Percentiles rank a stretch among this genome's conserved stretches.
Conservation (phyloP, 2,329 filamentous ascomycete genomes). For the Lojkania enalia region DNA sequence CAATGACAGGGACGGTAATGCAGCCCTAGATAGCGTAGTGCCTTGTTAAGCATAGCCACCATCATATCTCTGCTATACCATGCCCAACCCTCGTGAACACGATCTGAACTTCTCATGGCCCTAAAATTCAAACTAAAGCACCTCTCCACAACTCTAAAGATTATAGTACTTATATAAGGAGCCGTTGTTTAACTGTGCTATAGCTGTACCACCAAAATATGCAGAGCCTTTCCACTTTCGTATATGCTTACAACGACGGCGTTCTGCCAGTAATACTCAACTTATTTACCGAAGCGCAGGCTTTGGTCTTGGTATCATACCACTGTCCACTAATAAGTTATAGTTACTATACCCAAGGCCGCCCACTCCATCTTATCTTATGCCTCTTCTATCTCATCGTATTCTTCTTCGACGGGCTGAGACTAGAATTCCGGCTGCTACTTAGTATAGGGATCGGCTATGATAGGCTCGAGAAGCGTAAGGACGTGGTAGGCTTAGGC, state of each 20-base stretch:
- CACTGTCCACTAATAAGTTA: too few relatives aligned
- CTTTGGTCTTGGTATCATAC: too few relatives aligned
- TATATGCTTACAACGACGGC: background rate
- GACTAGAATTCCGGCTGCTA: conserved; percentile 1
- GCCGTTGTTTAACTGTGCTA: background rate
- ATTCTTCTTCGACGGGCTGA: conserved; percentile 1
- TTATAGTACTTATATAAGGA: background rate
- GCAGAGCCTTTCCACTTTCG: background rate
- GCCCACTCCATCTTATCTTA: conserved; percentile 6
- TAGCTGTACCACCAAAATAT: conserved; percentile 6
- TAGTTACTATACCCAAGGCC: too few relatives aligned
- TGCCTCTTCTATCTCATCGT: conserved; percentile 1
- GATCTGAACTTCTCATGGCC: too few relatives aligned
- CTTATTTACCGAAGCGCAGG: background rate
- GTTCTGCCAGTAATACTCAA: background rate
- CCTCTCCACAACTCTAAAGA: background rate
- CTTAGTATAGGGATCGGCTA: conserved; percentile 5
- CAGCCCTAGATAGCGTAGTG: too few relatives aligned
- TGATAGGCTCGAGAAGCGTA: conserved; percentile 3
- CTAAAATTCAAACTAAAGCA: background rate
- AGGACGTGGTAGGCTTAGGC: conserved; percentile 3
- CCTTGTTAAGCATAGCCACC: too few relatives aligned
- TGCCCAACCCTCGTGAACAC: too few relatives aligned
- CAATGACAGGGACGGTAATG: too few relatives aligned
- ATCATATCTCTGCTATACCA: too few relatives aligned